Conservation (phyloP, 441 rosid species). For the Dalechampia spathulata region DNA sequence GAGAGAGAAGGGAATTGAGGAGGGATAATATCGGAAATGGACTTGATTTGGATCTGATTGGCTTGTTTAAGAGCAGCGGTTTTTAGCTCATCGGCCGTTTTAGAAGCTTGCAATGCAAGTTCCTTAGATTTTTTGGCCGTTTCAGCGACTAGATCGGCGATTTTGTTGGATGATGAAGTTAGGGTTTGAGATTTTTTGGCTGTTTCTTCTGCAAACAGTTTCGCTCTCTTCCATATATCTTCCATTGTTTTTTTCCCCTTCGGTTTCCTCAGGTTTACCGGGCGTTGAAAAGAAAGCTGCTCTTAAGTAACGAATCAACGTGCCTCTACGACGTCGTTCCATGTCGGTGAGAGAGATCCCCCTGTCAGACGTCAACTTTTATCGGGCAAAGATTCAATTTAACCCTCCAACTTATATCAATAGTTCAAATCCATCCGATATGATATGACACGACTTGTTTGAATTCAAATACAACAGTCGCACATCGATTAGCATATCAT, state of each 20-base stretch:
- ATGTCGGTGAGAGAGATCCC: no score
- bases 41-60: constrained; percentile 46
- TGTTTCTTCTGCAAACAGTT: constrained; percentile 76
- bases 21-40: constrained; percentile 55
- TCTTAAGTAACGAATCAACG: background rate
- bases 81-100: constrained; percentile 38
- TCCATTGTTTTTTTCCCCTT: constrained; percentile 35
- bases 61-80: constrained; percentile 26
- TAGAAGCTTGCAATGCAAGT: constrained; percentile 72
- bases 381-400: no score
- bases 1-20: constrained; percentile 50
- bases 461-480: no score
- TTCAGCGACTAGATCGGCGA: constrained; percentile 53
- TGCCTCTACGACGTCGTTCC: background rate
- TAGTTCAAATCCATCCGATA: no score
- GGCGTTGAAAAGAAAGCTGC: no score
- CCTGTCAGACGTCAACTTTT: no score
- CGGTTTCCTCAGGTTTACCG: no score
- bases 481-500: no score
- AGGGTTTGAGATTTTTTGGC: constrained; percentile 67
- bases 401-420: no score
- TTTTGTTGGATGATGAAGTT: constrained; percentile 47
- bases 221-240: constrained; percentile 75
- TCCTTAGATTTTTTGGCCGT: constrained; percentile 50
- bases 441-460: no score